Evolutionary conservation across 768 basidiomycete species (phyloP), one percentile per base, ranked within the genome.

Genomic region (Tylopilus sp.): DNA sequence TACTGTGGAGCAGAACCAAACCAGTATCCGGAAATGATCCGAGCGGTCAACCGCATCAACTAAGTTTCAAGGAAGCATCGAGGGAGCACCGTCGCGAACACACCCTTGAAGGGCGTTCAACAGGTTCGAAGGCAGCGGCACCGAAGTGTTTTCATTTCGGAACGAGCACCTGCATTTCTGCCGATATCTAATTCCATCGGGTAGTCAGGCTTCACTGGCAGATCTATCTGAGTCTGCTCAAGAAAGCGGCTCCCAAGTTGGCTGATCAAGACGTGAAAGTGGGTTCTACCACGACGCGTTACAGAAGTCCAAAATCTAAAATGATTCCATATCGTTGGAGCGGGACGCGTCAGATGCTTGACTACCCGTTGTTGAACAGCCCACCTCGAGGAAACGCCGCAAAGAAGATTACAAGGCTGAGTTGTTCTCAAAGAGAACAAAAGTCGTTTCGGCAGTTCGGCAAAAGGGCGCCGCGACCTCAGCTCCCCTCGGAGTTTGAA

Each of bases 371-470:
- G 40, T 3, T 35, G 30, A 20, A 23, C 13, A 22, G 13, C 10
- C 28, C 26, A 17, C 21, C 21, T 45, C 21, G 17, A 13, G 25
- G 44, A 18, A 35, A 31, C 17, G 11, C 22, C 3, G 28, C 36
- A 30, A 39, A 10, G 36, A 38, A 17, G 17, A 7, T 21, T 12
- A 4, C 17, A 21, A 21, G 28, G 47, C 36, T 36, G 36, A 36
- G 36, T 25, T 41, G 15, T 30, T n/a, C 30, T 26, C 47, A 53
- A 54, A n/a, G 22, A 18, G 49, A 53, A 56, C 46, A 52, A 40
- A 58, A 30, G 52, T 17, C 48, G 9, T 31, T 40, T 56, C 56
- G 65, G 63, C 58, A 56, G 1, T 17, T 8, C 60, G 67, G 62
- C 67, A 49, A n/a, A 20, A 17, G 12, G 38, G 47, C 64, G 57